phyloP scores from a whole-genome alignment of 75 land plant genomes.

The Cunninghamia lanceolata region DNA sequence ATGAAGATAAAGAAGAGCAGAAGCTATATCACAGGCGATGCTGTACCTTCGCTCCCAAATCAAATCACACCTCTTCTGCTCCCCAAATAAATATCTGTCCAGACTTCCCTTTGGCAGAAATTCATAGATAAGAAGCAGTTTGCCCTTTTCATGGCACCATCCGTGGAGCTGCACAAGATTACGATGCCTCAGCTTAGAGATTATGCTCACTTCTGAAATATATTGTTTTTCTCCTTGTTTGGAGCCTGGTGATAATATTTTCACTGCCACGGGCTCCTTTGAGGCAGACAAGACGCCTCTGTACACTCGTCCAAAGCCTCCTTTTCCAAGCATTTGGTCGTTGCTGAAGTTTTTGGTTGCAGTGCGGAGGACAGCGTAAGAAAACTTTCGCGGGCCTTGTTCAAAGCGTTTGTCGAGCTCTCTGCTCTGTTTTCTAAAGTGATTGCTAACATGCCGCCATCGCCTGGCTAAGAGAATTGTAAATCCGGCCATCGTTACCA shows the following conservation, averaged over 20 bases:
- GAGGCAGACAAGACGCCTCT: background rate
- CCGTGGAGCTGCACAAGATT: conserved; percentile 42
- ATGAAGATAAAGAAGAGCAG: conserved; percentile 39
- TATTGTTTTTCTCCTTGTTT: conserved; percentile 33
- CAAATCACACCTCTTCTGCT: conserved; percentile 5
- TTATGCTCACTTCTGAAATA: conserved; percentile 38
- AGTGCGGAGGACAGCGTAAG: conserved; percentile 4
- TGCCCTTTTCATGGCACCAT: conserved; percentile 33
- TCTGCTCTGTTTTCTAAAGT: too few species aligned
- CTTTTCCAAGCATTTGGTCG: conserved; percentile 19
- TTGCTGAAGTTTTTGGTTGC: conserved; percentile 22
- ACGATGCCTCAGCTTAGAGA: conserved; percentile 45
- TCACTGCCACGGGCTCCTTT: conserved; percentile 17
- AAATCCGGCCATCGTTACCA: too few species aligned
- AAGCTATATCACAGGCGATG: conserved; percentile 30
- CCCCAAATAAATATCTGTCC: conserved; percentile 26
- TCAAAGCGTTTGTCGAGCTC: too few species aligned
- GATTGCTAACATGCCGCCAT: too few species aligned
- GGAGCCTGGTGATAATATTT: conserved; percentile 17
- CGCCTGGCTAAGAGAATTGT: too few species aligned
- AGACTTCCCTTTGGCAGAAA: conserved; percentile 43
- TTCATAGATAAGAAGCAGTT: conserved; percentile 26
- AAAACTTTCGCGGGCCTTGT: background rate
- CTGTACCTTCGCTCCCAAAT: conserved; percentile 32
- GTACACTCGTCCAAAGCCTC: too few species aligned